phyloP scores from a whole-genome alignment of 208 protist species.

The Leishmania aethiopica region DNA sequence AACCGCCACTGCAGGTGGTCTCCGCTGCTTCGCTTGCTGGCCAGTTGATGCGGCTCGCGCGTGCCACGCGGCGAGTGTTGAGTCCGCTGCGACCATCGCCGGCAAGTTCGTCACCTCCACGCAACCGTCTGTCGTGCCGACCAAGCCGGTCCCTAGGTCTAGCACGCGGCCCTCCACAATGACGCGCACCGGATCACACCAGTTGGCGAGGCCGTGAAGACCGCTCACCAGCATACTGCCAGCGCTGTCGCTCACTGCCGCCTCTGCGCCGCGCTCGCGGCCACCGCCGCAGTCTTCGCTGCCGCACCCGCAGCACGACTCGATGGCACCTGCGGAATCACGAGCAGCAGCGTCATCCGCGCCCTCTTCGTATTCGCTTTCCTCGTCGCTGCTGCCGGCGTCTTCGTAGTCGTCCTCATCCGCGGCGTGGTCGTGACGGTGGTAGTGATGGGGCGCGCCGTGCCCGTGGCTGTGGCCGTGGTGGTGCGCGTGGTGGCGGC shows the following conservation, averaged over 20 bases:
- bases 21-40: constrained; percentile 11
- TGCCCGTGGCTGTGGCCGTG: constrained; percentile 16
- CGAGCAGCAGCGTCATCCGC: not conserved
- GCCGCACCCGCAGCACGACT: constrained; percentile 11
- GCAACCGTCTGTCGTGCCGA: constrained; percentile 77
- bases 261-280: constrained; percentile 20
- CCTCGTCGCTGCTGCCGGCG: not conserved
- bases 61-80: constrained; percentile 14
- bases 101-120: constrained; percentile 48
- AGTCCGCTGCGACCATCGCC: constrained; percentile 30
- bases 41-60: not conserved
- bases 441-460: constrained; percentile 7
- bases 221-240: constrained; percentile 40
- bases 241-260: not conserved
- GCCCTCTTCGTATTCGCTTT: not conserved
- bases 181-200: constrained; percentile 48
- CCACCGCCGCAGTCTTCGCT: constrained; percentile 13
- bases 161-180: constrained; percentile 74
- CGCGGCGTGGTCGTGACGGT: constrained; percentile 10
- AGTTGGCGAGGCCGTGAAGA: constrained; percentile 51
- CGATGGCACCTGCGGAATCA: not conserved
- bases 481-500: constrained; percentile 15
- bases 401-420: constrained; percentile 26
- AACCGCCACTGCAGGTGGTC: constrained; percentile 33
- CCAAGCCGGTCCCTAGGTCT: constrained; percentile 34